These are phyloP conservation scores for Ophiorrhiza pumila DNA, from an alignment of 257 asterid genomes.

Conservation along the genomic window DNA sequence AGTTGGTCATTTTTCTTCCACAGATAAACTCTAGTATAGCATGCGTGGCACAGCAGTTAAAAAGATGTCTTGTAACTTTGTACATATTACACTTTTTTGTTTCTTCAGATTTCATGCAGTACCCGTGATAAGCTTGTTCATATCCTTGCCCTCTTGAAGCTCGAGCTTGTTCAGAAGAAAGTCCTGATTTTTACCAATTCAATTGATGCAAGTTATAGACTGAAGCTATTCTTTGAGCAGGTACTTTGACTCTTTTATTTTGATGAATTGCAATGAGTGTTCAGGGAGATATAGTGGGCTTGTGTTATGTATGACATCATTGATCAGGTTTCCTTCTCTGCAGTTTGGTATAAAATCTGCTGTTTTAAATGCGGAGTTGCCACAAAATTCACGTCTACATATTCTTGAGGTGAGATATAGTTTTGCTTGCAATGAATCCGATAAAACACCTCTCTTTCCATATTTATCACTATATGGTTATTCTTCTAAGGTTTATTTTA, in stretches of 20 bases:
- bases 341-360: constrained; percentile 96
- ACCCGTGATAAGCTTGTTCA: constrained; percentile 77
- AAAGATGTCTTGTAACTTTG: constrained; percentile 9
- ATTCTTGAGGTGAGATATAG: constrained; percentile 74
- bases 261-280: background rate
- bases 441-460: constrained; percentile 6
- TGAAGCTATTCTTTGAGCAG: constrained; percentile 94
- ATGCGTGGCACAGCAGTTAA: background rate
- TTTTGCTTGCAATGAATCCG: constrained; percentile 8
- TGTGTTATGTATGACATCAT: constrained; percentile 8
- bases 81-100: constrained; percentile 18
- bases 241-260: constrained; percentile 28
- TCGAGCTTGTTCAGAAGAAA: constrained; percentile 81
- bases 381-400: constrained; percentile 94
- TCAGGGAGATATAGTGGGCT: background rate
- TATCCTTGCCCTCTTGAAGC: constrained; percentile 78
- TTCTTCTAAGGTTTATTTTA: constrained; percentile 12
- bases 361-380: constrained; percentile 91
- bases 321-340: constrained; percentile 24
- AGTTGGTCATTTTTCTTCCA: background rate
- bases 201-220: constrained; percentile 80
- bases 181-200: constrained; percentile 85
- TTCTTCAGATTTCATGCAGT: constrained; percentile 70
- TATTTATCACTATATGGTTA: background rate
- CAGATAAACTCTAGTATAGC: background rate